Base-by-base conservation (phyloP, 2,329 filamentous ascomycete genomes). In the Xylaria sp. region DNA sequence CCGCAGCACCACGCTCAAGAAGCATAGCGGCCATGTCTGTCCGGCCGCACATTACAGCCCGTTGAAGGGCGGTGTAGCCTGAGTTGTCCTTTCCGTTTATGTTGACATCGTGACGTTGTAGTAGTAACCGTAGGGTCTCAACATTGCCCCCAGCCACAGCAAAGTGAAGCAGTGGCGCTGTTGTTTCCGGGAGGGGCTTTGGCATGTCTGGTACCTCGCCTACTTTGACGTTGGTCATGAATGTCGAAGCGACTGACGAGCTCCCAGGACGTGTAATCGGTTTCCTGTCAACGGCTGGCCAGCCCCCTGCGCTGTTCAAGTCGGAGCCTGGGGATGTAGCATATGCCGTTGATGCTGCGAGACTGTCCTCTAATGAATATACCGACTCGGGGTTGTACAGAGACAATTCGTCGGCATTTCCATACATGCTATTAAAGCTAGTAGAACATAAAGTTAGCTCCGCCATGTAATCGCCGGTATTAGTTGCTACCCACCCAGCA, bases 21-120 rank as follows among this genome's bases (percentile, higher is more conserved):
- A 78, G 72, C 63, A 77, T 68, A 22, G 74, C 72, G 5, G 75
- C 76, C 74, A 78, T 76, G 59, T 78, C 76, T 13, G 75, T 75
- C 33, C 76, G 73, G 10, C 76, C 76, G 33, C 67, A 62, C 71
- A 74, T 74, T 45, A 77, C 75, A 25, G 76, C 76, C 9, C 74
- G 71, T 67, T 78, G 76, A 3, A 78, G 70, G n/a, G 76, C 72
- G 7, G 75, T 77, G 59, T 77, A 77, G 33, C 76, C 76, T 15
- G 72, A 60, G 38, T 63, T 72, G 50, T 78, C 75, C 17, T 73
- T 73, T 17, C 73, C 71, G 51, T 77, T 75, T 63, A 78, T 61
- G 61, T 76, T 74, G 44, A 76, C 72, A 38, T 77, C 74, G 56
- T 71, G 71, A 38, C 75, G 74, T 55, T 71, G 72, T n/a, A 78